Evolutionary conservation across 2,329 filamentous ascomycete genomes (phyloP), one percentile per base, ranked within the genome.

Genomic region (Fusarium metavorans): DNA sequence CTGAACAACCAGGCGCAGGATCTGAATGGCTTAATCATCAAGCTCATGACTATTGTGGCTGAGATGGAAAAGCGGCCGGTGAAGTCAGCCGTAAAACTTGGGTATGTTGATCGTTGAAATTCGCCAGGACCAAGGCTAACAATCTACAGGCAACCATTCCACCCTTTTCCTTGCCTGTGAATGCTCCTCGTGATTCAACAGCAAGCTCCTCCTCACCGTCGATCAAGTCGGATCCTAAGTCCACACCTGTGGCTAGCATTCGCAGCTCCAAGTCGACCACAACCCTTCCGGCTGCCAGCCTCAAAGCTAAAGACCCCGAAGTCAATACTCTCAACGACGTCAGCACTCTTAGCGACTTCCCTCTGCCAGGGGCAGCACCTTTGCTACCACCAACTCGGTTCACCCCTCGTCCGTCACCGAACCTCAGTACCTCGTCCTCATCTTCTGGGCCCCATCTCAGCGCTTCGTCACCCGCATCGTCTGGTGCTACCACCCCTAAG

Each of bases 41-140:
- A 93, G 81, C 89, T 98, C 23, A 91, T 91, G 73, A 91, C 90
- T 62, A 93, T 97, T 75, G 92, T 97, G 64, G 90, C 91, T 18
- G 94, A 98, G 81, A 97, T 98, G 88, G 92, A 97, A 81, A 92
- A 91, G 81, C 94, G 79, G 95, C 95, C 52, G 95, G 93, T 20
- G 91, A 94, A 80, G 93, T 96, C 48, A 97, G 94, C 84, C 90
- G 94, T 63, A 92, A 92, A 80, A 93, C 91, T 80, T 90, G 91
- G 87, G 93, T 94, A 88, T 84, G 91, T 82, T 30, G 23, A 8
- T 5, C 57, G 23, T 32, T 16, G 13, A 32, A 6, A 45, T 63
- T 54, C 34, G 5, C 30, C n/a, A 35, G 18, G 25, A 9, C 23
- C 39, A 7, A 64, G 34, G 16, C 74, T 78, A 66, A 79, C 59